A percentile compares a stretch with the other conserved stretches of the same genome.
Conservation (phyloP, 768 basidiomycete species). For the Podaxis sp. region DNA sequence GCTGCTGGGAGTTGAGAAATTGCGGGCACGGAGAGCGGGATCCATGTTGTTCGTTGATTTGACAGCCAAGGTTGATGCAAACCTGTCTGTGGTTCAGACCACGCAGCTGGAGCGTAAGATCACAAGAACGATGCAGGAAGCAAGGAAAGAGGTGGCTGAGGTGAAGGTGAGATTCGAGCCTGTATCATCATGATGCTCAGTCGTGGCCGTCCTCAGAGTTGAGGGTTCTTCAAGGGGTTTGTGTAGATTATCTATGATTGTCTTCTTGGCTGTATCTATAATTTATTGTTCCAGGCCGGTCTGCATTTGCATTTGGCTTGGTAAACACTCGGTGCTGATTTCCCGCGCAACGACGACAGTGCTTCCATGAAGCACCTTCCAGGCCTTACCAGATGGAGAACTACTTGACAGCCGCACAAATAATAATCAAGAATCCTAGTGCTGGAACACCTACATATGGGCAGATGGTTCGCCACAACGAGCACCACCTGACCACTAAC, state of each 20-base stretch:
- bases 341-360: no score
- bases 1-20: slow-evolving; percentile 46
- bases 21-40: slow-evolving; percentile 78
- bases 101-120: slow-evolving; percentile 66
- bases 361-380: no score
- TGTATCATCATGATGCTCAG: slow-evolving; percentile 20
- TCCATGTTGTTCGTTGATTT: slow-evolving; percentile 85
- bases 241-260: not conserved
- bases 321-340: not conserved
- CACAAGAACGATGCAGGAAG: slow-evolving; percentile 48
- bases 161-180: slow-evolving; percentile 67
- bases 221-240: not conserved
- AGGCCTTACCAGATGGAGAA: no score
- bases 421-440: no score
- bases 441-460: no score
- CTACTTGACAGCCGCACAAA: no score
- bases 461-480: no score
- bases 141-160: slow-evolving; percentile 68
- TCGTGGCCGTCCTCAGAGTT: not conserved
- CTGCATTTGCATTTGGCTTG: not conserved
- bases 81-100: slow-evolving; percentile 57
- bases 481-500: not conserved
- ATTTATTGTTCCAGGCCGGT: not conserved
- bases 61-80: slow-evolving; percentile 64
- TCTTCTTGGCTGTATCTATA: not conserved